Evolutionary conservation across 768 basidiomycete species (phyloP).

Genomic region (Mrakia frigida): DNA sequence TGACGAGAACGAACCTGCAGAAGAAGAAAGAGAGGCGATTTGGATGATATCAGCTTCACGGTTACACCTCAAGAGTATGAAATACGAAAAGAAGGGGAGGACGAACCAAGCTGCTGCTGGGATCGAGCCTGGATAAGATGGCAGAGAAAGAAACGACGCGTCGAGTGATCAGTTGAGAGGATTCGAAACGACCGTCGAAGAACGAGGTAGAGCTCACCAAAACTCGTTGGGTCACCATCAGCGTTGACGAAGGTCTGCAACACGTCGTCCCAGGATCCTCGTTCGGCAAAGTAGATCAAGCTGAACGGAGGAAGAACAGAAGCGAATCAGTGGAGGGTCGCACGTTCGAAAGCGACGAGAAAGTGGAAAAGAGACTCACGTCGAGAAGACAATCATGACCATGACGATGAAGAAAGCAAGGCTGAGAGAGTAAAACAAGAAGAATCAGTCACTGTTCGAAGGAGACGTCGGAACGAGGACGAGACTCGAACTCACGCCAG

Average conservation of each 20-base stretch:
- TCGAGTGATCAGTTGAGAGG: background rate
- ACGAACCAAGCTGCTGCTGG: slow-evolving; percentile 73
- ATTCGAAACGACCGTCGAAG: background rate
- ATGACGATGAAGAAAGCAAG: slow-evolving; percentile 84
- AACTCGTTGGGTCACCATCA: slow-evolving; percentile 76
- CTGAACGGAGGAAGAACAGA: background rate
- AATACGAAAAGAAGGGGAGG: slow-evolving; percentile 14
- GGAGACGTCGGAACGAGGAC: no score
- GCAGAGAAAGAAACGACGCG: slow-evolving; percentile 30
- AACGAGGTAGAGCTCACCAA: slow-evolving; percentile 39
- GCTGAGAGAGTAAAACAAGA: no score
- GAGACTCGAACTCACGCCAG: slow-evolving; percentile 50
- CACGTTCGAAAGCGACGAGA: background rate
- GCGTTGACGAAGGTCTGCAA: slow-evolving; percentile 75
- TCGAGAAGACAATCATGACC: slow-evolving; percentile 36
- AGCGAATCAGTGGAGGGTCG: background rate
- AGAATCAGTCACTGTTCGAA: no score
- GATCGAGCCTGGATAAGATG: slow-evolving; percentile 52
- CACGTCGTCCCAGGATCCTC: slow-evolving; percentile 80
- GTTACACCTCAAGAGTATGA: background rate
- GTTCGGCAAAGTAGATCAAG: slow-evolving; percentile 75
- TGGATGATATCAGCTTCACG: no score
- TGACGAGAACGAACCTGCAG: slow-evolving; percentile 65
- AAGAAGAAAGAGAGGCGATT: background rate
- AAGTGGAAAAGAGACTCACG: background rate